phyloP scores from a whole-genome alignment of 129 eudicot species.

The Kitagawia praeruptora region DNA sequence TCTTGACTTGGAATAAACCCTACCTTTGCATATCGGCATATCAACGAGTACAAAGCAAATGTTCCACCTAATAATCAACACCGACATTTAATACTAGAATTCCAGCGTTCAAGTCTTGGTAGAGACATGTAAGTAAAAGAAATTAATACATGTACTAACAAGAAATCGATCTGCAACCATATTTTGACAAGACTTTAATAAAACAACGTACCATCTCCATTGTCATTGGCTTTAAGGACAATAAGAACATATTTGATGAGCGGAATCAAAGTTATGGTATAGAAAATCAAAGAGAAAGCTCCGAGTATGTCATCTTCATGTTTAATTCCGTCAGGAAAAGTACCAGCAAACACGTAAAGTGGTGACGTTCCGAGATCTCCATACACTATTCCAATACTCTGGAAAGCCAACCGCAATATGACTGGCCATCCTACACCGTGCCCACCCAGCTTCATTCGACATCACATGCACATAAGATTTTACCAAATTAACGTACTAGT shows the following conservation, averaged over 20 bases:
- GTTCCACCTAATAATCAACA: constrained; percentile 52
- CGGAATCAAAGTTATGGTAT: constrained; percentile 69
- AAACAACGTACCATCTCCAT: constrained; percentile 56
- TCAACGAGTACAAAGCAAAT: constrained; percentile 66
- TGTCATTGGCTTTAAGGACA: constrained; percentile 68
- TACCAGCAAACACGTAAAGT: constrained; percentile 52
- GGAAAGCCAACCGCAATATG: constrained; percentile 57
- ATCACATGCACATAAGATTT: not conserved
- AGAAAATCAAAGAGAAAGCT: constrained; percentile 55
- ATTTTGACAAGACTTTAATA: too few species aligned
- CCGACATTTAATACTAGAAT: too few species aligned
- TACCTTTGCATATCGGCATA: constrained; percentile 68
- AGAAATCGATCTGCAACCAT: too few species aligned
- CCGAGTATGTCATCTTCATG: constrained; percentile 65
- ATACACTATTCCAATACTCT: constrained; percentile 76
- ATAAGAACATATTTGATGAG: constrained; percentile 64
- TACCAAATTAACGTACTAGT: too few species aligned
- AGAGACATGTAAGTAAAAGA: too few species aligned
- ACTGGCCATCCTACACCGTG: constrained; percentile 35
- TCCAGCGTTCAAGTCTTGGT: too few species aligned
- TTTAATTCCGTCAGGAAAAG: constrained; percentile 53
- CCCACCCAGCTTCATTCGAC: not conserved
- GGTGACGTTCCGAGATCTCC: constrained; percentile 96
- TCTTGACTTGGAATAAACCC: constrained; percentile 70
- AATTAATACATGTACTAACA: too few species aligned